phyloP scores from a whole-genome alignment of 192 early-diverging fungal species.

The Jimgerdemannia lactiflua region DNA sequence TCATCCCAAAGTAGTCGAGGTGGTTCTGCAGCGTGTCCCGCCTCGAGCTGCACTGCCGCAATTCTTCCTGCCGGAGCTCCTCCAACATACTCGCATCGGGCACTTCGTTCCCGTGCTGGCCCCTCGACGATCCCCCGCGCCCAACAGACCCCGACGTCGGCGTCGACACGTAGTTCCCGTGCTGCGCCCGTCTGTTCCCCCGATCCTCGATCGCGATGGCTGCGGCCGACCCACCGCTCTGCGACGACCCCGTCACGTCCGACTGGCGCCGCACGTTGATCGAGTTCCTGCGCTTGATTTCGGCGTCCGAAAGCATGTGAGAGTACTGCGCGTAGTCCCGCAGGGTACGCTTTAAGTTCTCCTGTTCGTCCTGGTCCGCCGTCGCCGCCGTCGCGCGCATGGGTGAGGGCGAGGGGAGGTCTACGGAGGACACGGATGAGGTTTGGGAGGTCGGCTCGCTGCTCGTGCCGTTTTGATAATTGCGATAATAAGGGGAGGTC shows the following conservation, averaged over 20 bases:
- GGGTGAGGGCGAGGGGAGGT: neutral
- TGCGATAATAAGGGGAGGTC: neutral
- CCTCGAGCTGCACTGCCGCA: neutral
- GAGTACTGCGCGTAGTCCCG: neutral
- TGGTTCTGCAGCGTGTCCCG: neutral
- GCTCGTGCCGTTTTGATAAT: neutral
- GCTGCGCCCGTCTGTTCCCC: no score
- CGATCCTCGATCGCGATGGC: no score
- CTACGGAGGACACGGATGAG: neutral
- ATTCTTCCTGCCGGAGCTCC: neutral
- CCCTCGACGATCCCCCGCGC: no score
- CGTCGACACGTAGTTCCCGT: no score
- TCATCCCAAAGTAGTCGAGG: neutral
- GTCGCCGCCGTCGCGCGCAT: neutral
- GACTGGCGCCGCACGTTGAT: neutral
- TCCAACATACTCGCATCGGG: neutral
- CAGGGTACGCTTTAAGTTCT: neutral
- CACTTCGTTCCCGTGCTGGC: neutral
- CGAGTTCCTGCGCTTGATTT: neutral
- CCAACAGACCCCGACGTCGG: no score
- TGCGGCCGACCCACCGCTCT: no score
- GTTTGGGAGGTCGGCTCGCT: neutral
- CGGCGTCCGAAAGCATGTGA: no score
- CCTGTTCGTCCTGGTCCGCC: neutral
- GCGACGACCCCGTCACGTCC: no score